A percentile compares a stretch with the other conserved stretches of the same genome.
phyloP scores from a whole-genome alignment of 345 rosid species.

The Rubroshorea leprosula region DNA sequence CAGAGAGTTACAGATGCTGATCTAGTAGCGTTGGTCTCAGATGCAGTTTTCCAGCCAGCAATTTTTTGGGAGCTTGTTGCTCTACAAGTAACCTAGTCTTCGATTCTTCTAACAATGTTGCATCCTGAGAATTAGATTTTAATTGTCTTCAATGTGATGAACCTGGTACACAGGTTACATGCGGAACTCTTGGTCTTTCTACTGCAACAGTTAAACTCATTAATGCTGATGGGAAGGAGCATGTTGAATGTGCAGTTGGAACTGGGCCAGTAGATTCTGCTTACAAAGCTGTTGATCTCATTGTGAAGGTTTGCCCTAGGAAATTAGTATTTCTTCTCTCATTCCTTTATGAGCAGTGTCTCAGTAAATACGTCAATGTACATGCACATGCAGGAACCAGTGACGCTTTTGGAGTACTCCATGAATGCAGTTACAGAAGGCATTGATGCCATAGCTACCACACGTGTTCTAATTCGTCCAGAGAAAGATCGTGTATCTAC shows the following conservation, averaged over 20 bases:
- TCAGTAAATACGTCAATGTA: no score
- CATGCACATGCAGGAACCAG: constrained; percentile 46
- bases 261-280: constrained; percentile 96
- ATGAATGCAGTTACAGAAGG: constrained; percentile 88
- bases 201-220: constrained; percentile 90
- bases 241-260: constrained; percentile 76
- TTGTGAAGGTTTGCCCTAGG: constrained; percentile 53
- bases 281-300: constrained; percentile 87
- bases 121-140: neutral
- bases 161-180: constrained; percentile 56
- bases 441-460: constrained; percentile 93
- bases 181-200: constrained; percentile 88
- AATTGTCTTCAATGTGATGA: neutral
- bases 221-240: constrained; percentile 59
- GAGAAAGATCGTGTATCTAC: constrained; percentile 37
- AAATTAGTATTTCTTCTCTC: neutral
- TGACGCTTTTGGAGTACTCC: constrained; percentile 76
- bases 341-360: no score
- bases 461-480: constrained; percentile 81
- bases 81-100: constrained; percentile 54
- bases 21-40: constrained; percentile 79
- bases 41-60: constrained; percentile 92
- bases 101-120: neutral
- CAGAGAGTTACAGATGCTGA: constrained; percentile 92
- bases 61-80: constrained; percentile 75